Evolutionary conservation across 192 early-diverging fungal species (phyloP).

Genomic region (Polychytrium aggregatum): DNA sequence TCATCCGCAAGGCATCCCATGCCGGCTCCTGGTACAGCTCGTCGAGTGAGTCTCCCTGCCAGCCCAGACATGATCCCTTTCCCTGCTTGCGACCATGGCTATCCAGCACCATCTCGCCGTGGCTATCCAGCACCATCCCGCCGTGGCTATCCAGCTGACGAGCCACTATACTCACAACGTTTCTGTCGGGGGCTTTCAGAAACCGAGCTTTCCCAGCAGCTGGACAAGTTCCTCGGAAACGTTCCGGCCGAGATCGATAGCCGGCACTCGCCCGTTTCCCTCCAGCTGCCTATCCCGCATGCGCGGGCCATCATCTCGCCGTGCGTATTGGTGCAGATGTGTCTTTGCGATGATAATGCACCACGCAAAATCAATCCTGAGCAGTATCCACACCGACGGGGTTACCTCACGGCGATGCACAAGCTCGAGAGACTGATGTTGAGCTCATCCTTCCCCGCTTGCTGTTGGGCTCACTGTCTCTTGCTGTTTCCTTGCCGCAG

Average conservation of each 20-base stretch:
- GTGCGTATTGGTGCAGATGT: conserved; percentile 29
- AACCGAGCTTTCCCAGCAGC: conserved; percentile 29
- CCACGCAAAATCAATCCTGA: no score
- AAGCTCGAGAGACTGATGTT: neutral
- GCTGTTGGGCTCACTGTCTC: neutral
- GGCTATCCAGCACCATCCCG: no score
- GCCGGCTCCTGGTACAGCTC: conserved; percentile 40
- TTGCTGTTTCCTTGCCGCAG: conserved; percentile 17
- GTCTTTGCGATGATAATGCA: no score
- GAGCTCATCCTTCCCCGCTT: neutral
- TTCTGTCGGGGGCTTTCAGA: no score
- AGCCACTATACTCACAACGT: no score
- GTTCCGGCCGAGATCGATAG: conserved; percentile 15
- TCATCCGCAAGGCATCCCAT: conserved; percentile 20
- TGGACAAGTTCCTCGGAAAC: conserved; percentile 37
- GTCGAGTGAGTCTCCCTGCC: conserved; percentile 1
- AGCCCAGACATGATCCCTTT: no score
- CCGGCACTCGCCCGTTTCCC: neutral
- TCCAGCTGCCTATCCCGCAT: conserved; percentile 26
- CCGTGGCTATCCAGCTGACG: no score
- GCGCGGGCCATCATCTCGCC: conserved; percentile 64
- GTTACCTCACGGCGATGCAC: no score
- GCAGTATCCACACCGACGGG: no score
- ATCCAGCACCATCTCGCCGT: no score
- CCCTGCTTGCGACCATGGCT: no score